Conservation (phyloP, 495 filamentous ascomycete species). For the Haplographium delicatum region DNA sequence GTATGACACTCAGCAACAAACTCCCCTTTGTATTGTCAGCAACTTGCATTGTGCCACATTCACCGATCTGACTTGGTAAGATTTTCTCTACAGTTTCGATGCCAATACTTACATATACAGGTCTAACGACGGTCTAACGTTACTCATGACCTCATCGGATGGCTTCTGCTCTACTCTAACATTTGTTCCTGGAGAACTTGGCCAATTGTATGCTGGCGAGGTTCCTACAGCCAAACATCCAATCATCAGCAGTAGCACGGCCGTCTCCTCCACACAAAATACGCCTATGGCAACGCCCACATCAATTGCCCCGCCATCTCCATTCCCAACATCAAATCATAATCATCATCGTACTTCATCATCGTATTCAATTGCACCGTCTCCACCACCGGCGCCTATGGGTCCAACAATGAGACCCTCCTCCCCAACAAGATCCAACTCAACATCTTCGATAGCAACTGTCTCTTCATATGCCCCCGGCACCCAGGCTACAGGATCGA, state of each 20-base stretch:
- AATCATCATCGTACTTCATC: conserved; percentile 38
- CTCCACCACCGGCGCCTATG: conserved; percentile 41
- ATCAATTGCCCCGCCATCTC: conserved; percentile 54
- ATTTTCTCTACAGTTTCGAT: conserved; percentile 3
- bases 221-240: conserved; percentile 47
- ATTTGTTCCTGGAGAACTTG: conserved; percentile 80
- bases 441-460: conserved; percentile 77
- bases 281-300: conserved; percentile 64
- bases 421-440: conserved; percentile 78
- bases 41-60: conserved; percentile 97
- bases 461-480: conserved; percentile 31
- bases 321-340: conserved; percentile 30
- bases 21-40: conserved; percentile 86
- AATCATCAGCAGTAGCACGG: conserved; percentile 37
- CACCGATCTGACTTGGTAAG: conserved; percentile 92
- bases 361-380: conserved; percentile 44
- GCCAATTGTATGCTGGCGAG: conserved; percentile 73
- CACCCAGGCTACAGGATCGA: conserved; percentile 25
- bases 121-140: conserved; percentile 86
- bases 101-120: conserved; percentile 36
- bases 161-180: conserved; percentile 92
- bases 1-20: conserved; percentile 96
- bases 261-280: conserved; percentile 37
- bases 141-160: conserved; percentile 95
- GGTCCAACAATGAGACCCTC: conserved; percentile 47